Conservation (phyloP, 208 protist species). For the Leishmania major region DNA sequence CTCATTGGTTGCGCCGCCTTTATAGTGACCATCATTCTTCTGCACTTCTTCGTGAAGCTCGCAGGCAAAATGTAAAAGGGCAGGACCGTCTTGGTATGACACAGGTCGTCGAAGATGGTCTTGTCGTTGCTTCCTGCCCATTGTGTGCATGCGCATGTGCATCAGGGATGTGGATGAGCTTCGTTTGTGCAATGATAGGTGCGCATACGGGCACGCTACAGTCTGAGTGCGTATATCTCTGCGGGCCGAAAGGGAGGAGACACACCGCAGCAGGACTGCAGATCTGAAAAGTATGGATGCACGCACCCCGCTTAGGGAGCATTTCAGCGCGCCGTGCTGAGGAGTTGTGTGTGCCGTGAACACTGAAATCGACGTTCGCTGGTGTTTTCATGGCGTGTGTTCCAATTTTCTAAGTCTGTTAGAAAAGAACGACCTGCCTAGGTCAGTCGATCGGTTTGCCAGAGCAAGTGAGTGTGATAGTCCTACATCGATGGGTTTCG, state of each 20-base stretch:
- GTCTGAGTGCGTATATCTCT: neutral
- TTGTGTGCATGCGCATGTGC: neutral
- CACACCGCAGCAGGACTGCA: neutral
- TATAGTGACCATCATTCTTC: conserved; percentile 84
- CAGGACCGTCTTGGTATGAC: neutral
- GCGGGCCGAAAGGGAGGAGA: neutral
- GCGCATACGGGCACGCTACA: neutral
- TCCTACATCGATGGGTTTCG: neutral
- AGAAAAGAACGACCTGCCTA: neutral
- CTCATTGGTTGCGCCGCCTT: conserved; percentile 66
- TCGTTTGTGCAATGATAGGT: neutral
- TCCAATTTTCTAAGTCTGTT: neutral
- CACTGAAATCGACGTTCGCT: neutral
- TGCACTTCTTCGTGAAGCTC: conserved; percentile 90
- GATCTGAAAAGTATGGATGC: neutral
- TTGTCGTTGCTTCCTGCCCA: conserved; percentile 4
- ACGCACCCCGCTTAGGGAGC: neutral
- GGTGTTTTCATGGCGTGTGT: neutral
- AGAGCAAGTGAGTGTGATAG: neutral
- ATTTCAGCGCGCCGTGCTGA: neutral
- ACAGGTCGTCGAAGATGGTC: neutral
- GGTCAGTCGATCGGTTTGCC: neutral
- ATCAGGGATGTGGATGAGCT: neutral
- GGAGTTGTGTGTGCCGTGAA: neutral
- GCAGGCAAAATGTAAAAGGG: conserved; percentile 30